phyloP scores from a whole-genome alignment of 1,284 basidiomycete genomes.

The Phlebopus sp. region DNA sequence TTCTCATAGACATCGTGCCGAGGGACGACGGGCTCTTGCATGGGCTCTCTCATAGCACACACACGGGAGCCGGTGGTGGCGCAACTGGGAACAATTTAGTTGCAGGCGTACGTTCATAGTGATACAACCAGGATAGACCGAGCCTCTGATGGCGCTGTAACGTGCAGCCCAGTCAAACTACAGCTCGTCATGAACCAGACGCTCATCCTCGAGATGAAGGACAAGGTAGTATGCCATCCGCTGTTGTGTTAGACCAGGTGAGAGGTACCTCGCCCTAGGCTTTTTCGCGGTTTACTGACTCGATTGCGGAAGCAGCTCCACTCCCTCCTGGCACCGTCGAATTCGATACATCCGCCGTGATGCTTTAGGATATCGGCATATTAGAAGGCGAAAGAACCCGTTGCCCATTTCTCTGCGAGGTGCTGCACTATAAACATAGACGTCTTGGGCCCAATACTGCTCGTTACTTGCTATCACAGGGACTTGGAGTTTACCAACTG shows the following conservation, averaged over 20 bases:
- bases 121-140: not conserved
- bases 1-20: constrained; percentile 89
- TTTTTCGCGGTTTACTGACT: constrained; percentile 19
- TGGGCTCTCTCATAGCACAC: constrained; percentile 18
- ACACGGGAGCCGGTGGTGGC: constrained; percentile 1
- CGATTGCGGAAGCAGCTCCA: constrained; percentile 3
- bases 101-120: constrained; percentile 20
- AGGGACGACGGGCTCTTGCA: constrained; percentile 57
- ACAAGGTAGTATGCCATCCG: constrained; percentile 18
- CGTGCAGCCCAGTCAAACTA: constrained; percentile 23
- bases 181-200: constrained; percentile 26
- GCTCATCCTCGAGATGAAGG: constrained; percentile 15
- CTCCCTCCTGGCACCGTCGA: constrained; percentile 6
- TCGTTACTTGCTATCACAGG: not conserved
- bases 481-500: not conserved
- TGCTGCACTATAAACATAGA: not conserved
- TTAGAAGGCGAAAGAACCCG: not conserved
- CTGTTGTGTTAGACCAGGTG: constrained; percentile 22
- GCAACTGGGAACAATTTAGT: constrained; percentile 19
- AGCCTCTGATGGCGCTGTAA: constrained; percentile 2
- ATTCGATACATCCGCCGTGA: constrained; percentile 8
- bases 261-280: not conserved
- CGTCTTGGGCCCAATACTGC: not conserved
- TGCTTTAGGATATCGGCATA: not conserved
- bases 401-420: too few species aligned